Conservation (phyloP, 2,329 filamentous ascomycete genomes). For the Corynespora cassiicola region DNA sequence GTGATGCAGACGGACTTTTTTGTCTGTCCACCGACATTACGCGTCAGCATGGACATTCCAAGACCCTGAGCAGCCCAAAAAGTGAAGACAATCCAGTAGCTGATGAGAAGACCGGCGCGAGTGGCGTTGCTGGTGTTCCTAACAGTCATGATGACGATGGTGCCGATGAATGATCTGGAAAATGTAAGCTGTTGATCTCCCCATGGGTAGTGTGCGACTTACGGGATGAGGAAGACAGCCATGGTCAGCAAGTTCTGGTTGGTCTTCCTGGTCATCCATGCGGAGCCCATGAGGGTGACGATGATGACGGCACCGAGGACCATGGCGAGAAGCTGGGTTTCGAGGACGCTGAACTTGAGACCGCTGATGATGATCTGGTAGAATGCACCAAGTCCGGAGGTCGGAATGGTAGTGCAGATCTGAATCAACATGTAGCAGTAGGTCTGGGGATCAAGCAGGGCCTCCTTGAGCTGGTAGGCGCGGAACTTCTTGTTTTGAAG, state of each 20-base stretch:
- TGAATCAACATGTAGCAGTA: conserved; percentile 62
- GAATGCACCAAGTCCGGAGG: conserved; percentile 72
- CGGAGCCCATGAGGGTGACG: conserved; percentile 67
- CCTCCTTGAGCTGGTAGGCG: conserved; percentile 57
- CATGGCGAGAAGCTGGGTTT: conserved; percentile 77
- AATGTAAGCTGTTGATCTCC: conserved; percentile 7
- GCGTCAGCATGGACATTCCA: conserved; percentile 68
- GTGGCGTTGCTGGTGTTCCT: conserved; percentile 61
- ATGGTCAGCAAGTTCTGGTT: conserved; percentile 70
- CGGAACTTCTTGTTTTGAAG: conserved; percentile 52
- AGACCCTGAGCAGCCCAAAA: conserved; percentile 76
- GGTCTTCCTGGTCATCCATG: conserved; percentile 70
- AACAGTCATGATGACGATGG: conserved; percentile 71
- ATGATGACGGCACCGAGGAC: conserved; percentile 75
- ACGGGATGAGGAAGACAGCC: conserved; percentile 69
- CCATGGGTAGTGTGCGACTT: conserved; percentile 33
- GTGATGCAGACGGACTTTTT: conserved; percentile 72
- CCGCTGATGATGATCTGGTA: conserved; percentile 72
- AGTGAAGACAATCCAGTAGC: conserved; percentile 74
- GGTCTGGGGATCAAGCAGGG: conserved; percentile 65
- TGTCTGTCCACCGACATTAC: conserved; percentile 74
- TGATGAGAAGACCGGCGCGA: conserved; percentile 69
- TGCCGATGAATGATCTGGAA: conserved; percentile 68
- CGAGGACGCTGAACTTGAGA: conserved; percentile 67
- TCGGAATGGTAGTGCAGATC: conserved; percentile 74